These are phyloP conservation scores for Fusarium brachygibbosum DNA, from an alignment of 2,329 filamentous ascomycete species.

Conservation along the genomic window DNA sequence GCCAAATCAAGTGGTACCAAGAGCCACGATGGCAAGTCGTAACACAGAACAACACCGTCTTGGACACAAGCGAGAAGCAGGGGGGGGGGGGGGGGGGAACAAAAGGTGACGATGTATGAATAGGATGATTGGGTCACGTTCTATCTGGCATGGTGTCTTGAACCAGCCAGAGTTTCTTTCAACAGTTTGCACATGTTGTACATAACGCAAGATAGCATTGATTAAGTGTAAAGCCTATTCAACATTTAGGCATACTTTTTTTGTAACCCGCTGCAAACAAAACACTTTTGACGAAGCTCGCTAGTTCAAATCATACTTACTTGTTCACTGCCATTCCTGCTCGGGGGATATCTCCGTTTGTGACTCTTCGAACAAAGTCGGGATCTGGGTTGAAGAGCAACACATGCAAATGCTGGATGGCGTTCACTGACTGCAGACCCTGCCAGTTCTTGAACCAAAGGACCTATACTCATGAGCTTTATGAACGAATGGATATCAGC, in stretches of 20 bases:
- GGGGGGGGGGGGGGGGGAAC: not conserved
- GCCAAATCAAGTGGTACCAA: not conserved
- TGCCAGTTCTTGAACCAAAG: slow-evolving; percentile 81
- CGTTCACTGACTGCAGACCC: slow-evolving; percentile 84
- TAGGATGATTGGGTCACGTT: not conserved
- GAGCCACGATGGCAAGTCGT: slow-evolving; percentile 8
- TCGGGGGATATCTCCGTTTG: slow-evolving; percentile 79
- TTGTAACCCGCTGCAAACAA: not conserved
- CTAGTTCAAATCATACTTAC: not conserved
- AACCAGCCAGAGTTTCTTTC: slow-evolving; percentile 9
- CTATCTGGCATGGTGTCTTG: not conserved
- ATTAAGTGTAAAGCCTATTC: slow-evolving; percentile 1
- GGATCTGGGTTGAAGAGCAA: slow-evolving; percentile 85
- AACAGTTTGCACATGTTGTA: slow-evolving; percentile 6
- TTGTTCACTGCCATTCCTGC: slow-evolving; percentile 57
- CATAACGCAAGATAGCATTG: slow-evolving; percentile 11
- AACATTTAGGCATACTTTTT: slow-evolving; percentile 1
- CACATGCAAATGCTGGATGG: slow-evolving; percentile 94
- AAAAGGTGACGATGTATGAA: slow-evolving; percentile 2
- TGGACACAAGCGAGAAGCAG: not conserved
- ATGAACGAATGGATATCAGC: not conserved
- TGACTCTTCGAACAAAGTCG: slow-evolving; percentile 77
- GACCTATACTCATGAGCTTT: slow-evolving; percentile 48
- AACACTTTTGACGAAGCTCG: not conserved
- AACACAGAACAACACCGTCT: not conserved